Conservation (phyloP, 805 yeast species). For the Candida koratica region DNA sequence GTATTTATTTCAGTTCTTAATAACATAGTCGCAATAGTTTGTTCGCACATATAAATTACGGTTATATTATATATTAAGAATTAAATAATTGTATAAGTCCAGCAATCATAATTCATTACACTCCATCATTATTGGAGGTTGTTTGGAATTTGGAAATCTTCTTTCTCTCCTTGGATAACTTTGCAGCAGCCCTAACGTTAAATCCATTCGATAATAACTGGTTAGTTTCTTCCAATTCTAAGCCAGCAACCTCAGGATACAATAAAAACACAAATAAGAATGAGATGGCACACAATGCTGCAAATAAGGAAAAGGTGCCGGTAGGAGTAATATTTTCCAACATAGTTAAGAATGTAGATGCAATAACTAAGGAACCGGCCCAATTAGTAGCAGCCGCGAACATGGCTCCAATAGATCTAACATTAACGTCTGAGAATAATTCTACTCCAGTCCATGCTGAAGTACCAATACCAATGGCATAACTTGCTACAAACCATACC, state of each 20-base stretch:
- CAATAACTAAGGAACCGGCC: conserved; percentile 89
- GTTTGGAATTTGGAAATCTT: conserved; percentile 19
- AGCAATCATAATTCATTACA: background rate
- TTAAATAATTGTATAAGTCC: background rate
- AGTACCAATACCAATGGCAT: conserved; percentile 94
- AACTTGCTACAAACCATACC: conserved; percentile 83
- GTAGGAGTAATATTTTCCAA: conserved; percentile 88
- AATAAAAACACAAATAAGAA: conserved; percentile 73
- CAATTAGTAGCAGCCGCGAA: conserved; percentile 91
- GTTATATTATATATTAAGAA: background rate
- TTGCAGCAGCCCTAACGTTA: conserved; percentile 58
- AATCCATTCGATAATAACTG: conserved; percentile 78
- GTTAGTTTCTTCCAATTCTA: conserved; percentile 90
- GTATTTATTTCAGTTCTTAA: conserved; percentile 1
- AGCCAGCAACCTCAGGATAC: conserved; percentile 88
- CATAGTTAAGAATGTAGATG: conserved; percentile 93
- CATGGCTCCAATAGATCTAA: conserved; percentile 88
- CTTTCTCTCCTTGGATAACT: conserved; percentile 35
- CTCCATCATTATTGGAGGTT: background rate
- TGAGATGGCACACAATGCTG: conserved; percentile 71
- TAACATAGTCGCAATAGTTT: conserved; percentile 3
- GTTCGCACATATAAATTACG: background rate
- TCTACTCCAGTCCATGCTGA: conserved; percentile 99
- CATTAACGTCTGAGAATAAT: conserved; percentile 82
- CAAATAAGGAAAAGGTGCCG: conserved; percentile 90